Percentiles rank a stretch among this genome's conserved stretches.
phyloP scores from a whole-genome alignment of 768 basidiomycete genomes.

The Daedalea quercina region DNA sequence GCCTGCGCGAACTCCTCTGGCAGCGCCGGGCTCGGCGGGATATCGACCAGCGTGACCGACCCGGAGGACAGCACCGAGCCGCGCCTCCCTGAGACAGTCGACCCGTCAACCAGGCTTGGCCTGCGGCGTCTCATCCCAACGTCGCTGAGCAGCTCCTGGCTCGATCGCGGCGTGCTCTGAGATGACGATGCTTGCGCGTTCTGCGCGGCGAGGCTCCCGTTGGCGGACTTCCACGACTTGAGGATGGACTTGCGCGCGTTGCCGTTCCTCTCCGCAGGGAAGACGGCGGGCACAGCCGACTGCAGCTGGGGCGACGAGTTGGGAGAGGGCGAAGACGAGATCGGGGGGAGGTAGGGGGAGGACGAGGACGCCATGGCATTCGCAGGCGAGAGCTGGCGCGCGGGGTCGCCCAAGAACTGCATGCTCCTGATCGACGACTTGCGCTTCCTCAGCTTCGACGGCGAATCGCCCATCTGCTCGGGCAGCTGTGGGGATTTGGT shows the following conservation, averaged over 20 bases:
- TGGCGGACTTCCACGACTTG: slow-evolving; percentile 53
- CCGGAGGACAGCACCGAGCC: slow-evolving; percentile 24
- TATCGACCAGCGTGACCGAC: slow-evolving; percentile 31
- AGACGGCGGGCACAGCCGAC: slow-evolving; percentile 10
- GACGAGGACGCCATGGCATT: slow-evolving; percentile 13
- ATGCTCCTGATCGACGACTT: slow-evolving; percentile 41
- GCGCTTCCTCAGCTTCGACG: slow-evolving; percentile 29
- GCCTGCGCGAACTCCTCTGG: slow-evolving; percentile 29
- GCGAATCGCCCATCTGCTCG: slow-evolving; percentile 15
- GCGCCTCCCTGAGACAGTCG: slow-evolving; percentile 19
- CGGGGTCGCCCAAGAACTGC: slow-evolving; percentile 63
- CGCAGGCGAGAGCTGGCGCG: slow-evolving; percentile 15
- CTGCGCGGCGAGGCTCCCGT: slow-evolving; percentile 20
- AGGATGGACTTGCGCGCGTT: slow-evolving; percentile 64
- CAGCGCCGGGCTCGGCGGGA: slow-evolving; percentile 60
- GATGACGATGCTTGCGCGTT: slow-evolving; percentile 20
- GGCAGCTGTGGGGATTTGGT: slow-evolving; percentile 11
- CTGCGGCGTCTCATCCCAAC: slow-evolving; percentile 30
- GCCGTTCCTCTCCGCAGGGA: slow-evolving; percentile 33
- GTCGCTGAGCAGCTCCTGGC: slow-evolving; percentile 34
- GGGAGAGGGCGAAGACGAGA: slow-evolving; percentile 16
- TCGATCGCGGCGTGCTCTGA: slow-evolving; percentile 23
- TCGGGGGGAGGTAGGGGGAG: slow-evolving; percentile 11
- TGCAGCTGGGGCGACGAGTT: slow-evolving; percentile 13
- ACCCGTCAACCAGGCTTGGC: slow-evolving; percentile 40